A percentile compares a stretch with the other conserved stretches of the same genome.
Conservation (phyloP, 1,284 basidiomycete species). For the Boletus mariae region DNA sequence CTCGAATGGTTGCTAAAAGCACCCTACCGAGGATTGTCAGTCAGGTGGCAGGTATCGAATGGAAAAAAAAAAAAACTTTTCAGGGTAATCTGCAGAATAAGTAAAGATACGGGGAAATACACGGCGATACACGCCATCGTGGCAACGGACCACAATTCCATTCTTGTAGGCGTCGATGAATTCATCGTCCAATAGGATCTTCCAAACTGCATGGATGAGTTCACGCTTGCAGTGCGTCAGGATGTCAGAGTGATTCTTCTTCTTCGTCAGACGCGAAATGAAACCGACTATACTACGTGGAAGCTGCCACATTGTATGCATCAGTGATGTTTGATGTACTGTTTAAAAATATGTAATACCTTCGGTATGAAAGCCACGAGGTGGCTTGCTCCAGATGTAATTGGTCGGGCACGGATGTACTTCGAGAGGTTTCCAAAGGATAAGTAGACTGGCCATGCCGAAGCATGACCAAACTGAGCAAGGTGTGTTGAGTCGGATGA, state of each 20-base stretch:
- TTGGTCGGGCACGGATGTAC: neutral
- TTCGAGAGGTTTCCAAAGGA: slow-evolving; percentile 4
- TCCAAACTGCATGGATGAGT: slow-evolving; percentile 32
- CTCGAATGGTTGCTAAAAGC: slow-evolving; percentile 22
- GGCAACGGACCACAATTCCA: slow-evolving; percentile 30
- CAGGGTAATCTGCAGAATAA: slow-evolving; percentile 36
- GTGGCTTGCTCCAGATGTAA: neutral
- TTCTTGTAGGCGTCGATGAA: slow-evolving; percentile 33
- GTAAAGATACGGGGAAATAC: slow-evolving; percentile 33
- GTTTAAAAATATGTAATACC: no score
- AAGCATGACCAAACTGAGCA: slow-evolving; percentile 32
- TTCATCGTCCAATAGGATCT: slow-evolving; percentile 27
- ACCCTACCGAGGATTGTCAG: slow-evolving; percentile 5
- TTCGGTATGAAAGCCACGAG: neutral
- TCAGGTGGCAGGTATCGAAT: neutral
- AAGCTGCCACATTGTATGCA: neutral
- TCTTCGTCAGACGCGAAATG: slow-evolving; percentile 13
- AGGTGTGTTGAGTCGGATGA: slow-evolving; percentile 39
- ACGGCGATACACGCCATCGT: slow-evolving; percentile 25
- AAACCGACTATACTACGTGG: neutral
- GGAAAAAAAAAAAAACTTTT: slow-evolving; percentile 28
- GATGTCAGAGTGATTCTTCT: slow-evolving; percentile 19
- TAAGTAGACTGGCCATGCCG: slow-evolving; percentile 35
- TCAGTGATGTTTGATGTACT: neutral
- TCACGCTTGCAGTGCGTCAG: slow-evolving; percentile 31